Evolutionary conservation across 2,329 filamentous ascomycete genomes (phyloP).

Genomic region (Xylariaceae sp.): DNA sequence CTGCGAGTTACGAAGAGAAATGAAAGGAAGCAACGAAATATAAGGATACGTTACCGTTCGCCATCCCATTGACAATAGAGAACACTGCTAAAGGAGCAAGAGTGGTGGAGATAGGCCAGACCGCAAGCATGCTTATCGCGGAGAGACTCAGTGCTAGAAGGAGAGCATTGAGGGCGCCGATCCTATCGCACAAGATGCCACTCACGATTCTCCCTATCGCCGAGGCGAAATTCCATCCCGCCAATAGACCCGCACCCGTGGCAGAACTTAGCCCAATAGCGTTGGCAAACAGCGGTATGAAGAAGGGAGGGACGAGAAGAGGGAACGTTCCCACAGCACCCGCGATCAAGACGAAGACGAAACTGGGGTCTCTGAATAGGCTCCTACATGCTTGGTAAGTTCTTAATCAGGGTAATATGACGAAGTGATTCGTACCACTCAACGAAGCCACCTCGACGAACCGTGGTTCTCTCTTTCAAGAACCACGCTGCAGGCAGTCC

Average conservation of each 20-base stretch:
- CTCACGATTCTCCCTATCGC: conserved; percentile 53
- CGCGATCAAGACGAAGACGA: conserved; percentile 41
- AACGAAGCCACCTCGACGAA: conserved; percentile 34
- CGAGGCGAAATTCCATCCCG: conserved; percentile 59
- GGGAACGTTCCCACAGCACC: conserved; percentile 48
- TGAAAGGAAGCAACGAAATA: no score
- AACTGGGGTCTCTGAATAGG: conserved; percentile 43
- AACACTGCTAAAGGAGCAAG: conserved; percentile 53
- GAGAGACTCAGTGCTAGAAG: conserved; percentile 48
- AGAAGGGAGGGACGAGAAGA: conserved; percentile 50
- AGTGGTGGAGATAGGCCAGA: conserved; percentile 57
- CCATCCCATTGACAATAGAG: conserved; percentile 55
- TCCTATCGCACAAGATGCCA: conserved; percentile 49
- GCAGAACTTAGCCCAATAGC: conserved; percentile 51
- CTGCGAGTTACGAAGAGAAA: no score
- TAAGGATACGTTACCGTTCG: conserved; percentile 42
- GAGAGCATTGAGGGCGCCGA: conserved; percentile 55
- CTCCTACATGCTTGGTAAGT: conserved; percentile 26
- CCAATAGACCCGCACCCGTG: conserved; percentile 54
- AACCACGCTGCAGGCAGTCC: conserved; percentile 44
- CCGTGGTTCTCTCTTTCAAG: conserved; percentile 38
- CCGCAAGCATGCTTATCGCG: conserved; percentile 53
- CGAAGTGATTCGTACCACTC: conserved; percentile 34
- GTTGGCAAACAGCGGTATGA: conserved; percentile 46
- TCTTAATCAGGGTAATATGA: background rate